Percentiles rank a stretch among this genome's conserved stretches.
These are phyloP conservation scores for Coniochaeta sp. DNA, from an alignment of 2,329 filamentous ascomycete genomes.

Conservation along the genomic window DNA sequence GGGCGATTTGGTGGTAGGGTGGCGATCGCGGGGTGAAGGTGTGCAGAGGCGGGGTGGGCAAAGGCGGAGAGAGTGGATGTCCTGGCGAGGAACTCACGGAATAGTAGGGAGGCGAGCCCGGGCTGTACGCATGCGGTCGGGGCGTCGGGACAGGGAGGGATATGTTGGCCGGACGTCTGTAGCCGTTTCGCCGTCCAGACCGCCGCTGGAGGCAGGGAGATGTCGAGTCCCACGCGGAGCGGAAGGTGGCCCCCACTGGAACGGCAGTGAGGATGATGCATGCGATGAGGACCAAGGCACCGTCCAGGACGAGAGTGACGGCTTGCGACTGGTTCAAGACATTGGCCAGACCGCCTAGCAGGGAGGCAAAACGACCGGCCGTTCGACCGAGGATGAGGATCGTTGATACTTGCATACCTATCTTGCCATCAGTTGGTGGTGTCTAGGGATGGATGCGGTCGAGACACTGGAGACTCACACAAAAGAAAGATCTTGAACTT, in stretches of 20 bases:
- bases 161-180: neutral
- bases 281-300: conserved; percentile 29
- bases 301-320: conserved; percentile 30
- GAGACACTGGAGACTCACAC: conserved; percentile 24
- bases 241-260: conserved; percentile 31
- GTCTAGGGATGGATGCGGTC: neutral
- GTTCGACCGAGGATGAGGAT: conserved; percentile 31
- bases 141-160: neutral
- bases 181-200: neutral
- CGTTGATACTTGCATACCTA: conserved; percentile 29
- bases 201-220: conserved; percentile 16
- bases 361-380: conserved; percentile 31
- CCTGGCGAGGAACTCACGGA: neutral
- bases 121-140: neutral
- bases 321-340: conserved; percentile 28
- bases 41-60: neutral
- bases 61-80: neutral
- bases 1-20: neutral
- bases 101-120: neutral
- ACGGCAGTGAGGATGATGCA: conserved; percentile 25
- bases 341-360: conserved; percentile 25
- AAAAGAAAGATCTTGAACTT: conserved; percentile 35
- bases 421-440: neutral
- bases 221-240: conserved; percentile 30
- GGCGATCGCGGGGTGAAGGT: neutral